phyloP scores from a whole-genome alignment of 2,329 filamentous ascomycete genomes.

The Aspergillus flavus region DNA sequence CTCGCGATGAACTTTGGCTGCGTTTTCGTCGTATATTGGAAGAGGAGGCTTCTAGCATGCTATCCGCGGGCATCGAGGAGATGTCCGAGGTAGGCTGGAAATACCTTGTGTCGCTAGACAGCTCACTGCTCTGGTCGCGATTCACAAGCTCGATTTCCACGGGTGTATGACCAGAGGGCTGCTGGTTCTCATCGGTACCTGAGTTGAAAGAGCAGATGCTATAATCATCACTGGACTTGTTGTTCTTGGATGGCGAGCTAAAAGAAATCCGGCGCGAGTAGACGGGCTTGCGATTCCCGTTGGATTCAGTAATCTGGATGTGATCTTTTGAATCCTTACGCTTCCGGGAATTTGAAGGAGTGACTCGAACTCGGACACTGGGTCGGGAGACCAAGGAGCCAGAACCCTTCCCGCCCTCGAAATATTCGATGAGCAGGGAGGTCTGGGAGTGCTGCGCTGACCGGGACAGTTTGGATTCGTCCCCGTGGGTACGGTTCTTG shows the following conservation, averaged over 20 bases:
- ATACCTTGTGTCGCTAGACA: constrained; percentile 67
- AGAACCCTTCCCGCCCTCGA: constrained; percentile 72
- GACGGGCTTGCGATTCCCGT: constrained; percentile 70
- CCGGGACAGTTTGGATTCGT: constrained; percentile 54
- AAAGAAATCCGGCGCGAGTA: constrained; percentile 70
- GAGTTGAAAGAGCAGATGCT: constrained; percentile 77
- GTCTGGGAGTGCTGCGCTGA: constrained; percentile 72
- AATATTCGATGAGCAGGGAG: constrained; percentile 91
- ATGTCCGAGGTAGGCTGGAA: constrained; percentile 77
- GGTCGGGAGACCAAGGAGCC: constrained; percentile 67
- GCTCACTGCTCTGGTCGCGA: constrained; percentile 65
- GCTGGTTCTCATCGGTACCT: constrained; percentile 75
- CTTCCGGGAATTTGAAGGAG: constrained; percentile 68
- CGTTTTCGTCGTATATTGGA: constrained; percentile 50
- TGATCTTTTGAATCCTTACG: constrained; percentile 65
- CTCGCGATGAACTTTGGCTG: constrained; percentile 54
- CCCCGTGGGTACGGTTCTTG: constrained; percentile 59
- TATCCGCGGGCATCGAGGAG: constrained; percentile 77
- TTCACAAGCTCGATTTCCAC: constrained; percentile 88
- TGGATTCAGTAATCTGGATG: constrained; percentile 83
- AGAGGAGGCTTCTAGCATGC: constrained; percentile 63
- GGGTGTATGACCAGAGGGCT: constrained; percentile 67
- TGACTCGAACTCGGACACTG: constrained; percentile 79
- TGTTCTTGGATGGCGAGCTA: constrained; percentile 42
- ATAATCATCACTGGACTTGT: constrained; percentile 58